Percentiles rank a stretch among this genome's conserved stretches.
Conservation (phyloP, 257 asterid genomes). For the Ligustrum vulgare region DNA sequence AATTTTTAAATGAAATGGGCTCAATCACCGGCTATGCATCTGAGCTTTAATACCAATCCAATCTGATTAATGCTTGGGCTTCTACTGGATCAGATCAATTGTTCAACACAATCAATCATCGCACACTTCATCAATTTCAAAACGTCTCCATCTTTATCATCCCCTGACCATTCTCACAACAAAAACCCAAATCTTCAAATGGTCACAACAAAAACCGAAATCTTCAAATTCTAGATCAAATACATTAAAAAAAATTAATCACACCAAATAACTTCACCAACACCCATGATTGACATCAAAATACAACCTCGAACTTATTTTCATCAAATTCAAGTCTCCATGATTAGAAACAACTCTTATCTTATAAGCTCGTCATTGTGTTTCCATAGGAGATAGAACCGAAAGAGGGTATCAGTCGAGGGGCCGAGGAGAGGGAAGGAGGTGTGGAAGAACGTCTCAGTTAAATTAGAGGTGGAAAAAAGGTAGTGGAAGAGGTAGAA, state of each 20-base stretch:
- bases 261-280: constrained; percentile 61
- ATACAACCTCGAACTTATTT: constrained; percentile 43
- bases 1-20: no score
- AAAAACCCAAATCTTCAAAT: constrained; percentile 78
- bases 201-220: no score
- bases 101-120: constrained; percentile 73
- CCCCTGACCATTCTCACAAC: constrained; percentile 46
- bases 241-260: constrained; percentile 51
- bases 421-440: constrained; percentile 55
- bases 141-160: constrained; percentile 35
- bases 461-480: constrained; percentile 34
- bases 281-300: constrained; percentile 68
- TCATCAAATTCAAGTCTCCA: constrained; percentile 52
- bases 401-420: constrained; percentile 45
- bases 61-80: no score
- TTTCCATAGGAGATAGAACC: constrained; percentile 47
- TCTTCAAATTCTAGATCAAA: constrained; percentile 59
- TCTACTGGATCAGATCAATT: no score
- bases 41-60: no score
- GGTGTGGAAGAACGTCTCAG: constrained; percentile 44
- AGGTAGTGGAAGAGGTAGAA: constrained; percentile 55
- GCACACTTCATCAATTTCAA: constrained; percentile 80
- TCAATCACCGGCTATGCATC: no score
- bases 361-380: constrained; percentile 28
- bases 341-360: constrained; percentile 47